A percentile compares a stretch with the other conserved stretches of the same genome.
These are phyloP conservation scores for Phoenix roebelenii DNA, from an alignment of 176 grass and related monocot genomes.

Conservation along the genomic window DNA sequence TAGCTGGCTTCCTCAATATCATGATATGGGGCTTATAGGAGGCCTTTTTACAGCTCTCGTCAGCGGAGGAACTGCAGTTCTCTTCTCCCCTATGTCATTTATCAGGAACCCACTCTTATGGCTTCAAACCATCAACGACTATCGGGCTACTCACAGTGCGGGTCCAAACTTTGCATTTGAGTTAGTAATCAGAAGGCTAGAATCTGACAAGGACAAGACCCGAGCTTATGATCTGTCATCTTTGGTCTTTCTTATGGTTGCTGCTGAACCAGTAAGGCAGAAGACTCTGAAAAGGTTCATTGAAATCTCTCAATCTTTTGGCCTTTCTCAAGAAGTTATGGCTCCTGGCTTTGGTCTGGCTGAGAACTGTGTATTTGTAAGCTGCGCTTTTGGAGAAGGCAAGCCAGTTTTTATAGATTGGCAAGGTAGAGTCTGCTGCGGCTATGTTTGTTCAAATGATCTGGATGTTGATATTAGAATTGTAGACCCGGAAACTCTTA, in stretches of 20 bases:
- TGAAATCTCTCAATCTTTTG: slow-evolving; percentile 45
- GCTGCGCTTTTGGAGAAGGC: slow-evolving; percentile 64
- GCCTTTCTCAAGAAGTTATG: slow-evolving; percentile 54
- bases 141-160: slow-evolving; percentile 59
- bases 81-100: slow-evolving; percentile 71
- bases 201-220: slow-evolving; percentile 29
- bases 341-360: slow-evolving; percentile 65
- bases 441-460: slow-evolving; percentile 40
- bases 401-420: slow-evolving; percentile 55
- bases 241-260: slow-evolving; percentile 66
- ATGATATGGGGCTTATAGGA: slow-evolving; percentile 76
- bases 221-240: slow-evolving; percentile 47
- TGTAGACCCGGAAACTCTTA: slow-evolving; percentile 43
- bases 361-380: slow-evolving; percentile 66
- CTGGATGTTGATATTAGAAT: slow-evolving; percentile 47
- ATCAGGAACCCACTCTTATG: slow-evolving; percentile 67
- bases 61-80: slow-evolving; percentile 57
- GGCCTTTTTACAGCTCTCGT: slow-evolving; percentile 71
- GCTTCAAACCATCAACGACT: slow-evolving; percentile 50
- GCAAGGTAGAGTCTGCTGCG: slow-evolving; percentile 69
- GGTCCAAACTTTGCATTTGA: slow-evolving; percentile 75
- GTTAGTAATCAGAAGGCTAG: slow-evolving; percentile 51
- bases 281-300: slow-evolving; percentile 63
- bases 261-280: slow-evolving; percentile 67
- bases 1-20: slow-evolving; percentile 79